Conservation (phyloP, 768 basidiomycete genomes). For the Rhodocollybia butyracea region DNA sequence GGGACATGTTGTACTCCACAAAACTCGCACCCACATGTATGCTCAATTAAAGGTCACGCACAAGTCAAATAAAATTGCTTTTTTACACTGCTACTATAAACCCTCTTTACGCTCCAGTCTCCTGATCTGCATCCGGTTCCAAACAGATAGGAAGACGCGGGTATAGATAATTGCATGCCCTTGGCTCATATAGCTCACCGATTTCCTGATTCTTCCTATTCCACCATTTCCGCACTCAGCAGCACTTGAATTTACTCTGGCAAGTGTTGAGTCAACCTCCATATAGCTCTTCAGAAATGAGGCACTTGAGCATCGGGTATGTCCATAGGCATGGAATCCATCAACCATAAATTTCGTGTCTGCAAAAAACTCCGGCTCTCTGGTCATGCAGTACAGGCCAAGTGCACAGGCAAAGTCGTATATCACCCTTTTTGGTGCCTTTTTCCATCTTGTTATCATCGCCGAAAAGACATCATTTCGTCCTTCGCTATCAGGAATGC, state of each 20-base stretch:
- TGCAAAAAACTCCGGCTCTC: constrained; percentile 16
- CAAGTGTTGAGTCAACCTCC: background rate
- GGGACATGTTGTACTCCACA: no score
- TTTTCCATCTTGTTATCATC: constrained; percentile 28
- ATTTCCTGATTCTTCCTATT: background rate
- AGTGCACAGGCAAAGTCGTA: constrained; percentile 27
- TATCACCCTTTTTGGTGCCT: constrained; percentile 22
- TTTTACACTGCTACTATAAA: no score
- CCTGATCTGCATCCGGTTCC: background rate
- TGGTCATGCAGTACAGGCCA: constrained; percentile 15
- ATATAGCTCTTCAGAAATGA: background rate
- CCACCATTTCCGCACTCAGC: background rate
- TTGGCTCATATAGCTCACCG: background rate
- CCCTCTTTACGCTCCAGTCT: background rate
- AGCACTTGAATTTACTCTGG: background rate
- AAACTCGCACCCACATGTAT: no score
- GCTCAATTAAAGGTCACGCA: no score
- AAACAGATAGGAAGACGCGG: background rate
- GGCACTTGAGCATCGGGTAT: background rate
- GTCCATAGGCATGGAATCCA: constrained; percentile 16
- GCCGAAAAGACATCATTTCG: constrained; percentile 38
- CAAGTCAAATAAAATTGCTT: no score
- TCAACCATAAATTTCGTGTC: constrained; percentile 19
- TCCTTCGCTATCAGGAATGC: constrained; percentile 32
- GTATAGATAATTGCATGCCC: background rate